These are phyloP conservation scores for Erucastrum elatum DNA, from an alignment of 345 rosid species.

Conservation along the genomic window DNA sequence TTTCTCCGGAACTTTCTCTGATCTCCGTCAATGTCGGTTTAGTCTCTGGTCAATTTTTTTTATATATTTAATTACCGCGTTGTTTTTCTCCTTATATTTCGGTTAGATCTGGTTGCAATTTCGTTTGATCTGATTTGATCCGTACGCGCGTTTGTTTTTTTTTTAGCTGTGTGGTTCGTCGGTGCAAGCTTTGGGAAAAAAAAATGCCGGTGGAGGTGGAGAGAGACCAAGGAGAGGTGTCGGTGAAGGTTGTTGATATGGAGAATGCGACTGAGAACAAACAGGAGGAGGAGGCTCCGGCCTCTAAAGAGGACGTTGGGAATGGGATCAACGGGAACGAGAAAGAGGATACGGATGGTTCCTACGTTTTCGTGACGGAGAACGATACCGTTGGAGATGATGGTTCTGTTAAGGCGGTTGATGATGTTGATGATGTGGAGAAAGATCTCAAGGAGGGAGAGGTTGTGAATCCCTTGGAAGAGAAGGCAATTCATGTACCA, in stretches of 20 bases:
- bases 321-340: slow-evolving; percentile 41
- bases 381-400: slow-evolving; percentile 42
- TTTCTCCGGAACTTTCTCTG: slow-evolving; percentile 20
- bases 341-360: slow-evolving; percentile 44
- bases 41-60: too few relatives aligned
- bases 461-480: neutral
- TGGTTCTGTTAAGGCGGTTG: slow-evolving; percentile 27
- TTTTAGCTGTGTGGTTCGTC: slow-evolving; percentile 26
- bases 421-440: slow-evolving; percentile 11
- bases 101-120: slow-evolving; percentile 30
- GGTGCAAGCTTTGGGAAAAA: slow-evolving; percentile 28
- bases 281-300: slow-evolving; percentile 32
- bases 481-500: slow-evolving; percentile 2
- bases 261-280: slow-evolving; percentile 34
- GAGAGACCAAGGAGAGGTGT: slow-evolving; percentile 42
- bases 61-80: too few relatives aligned
- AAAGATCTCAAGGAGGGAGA: slow-evolving; percentile 28
- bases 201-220: slow-evolving; percentile 60
- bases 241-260: slow-evolving; percentile 41
- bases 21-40: slow-evolving; percentile 29
- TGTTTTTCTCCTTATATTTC: slow-evolving; percentile 2
- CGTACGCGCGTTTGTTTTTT: neutral
- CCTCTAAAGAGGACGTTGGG: slow-evolving; percentile 42
- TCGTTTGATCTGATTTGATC: slow-evolving; percentile 32
- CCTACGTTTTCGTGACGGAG: slow-evolving; percentile 47